Evolutionary conservation across 2,329 filamentous ascomycete genomes (phyloP).

Genomic region (Cercospora citrullina): DNA sequence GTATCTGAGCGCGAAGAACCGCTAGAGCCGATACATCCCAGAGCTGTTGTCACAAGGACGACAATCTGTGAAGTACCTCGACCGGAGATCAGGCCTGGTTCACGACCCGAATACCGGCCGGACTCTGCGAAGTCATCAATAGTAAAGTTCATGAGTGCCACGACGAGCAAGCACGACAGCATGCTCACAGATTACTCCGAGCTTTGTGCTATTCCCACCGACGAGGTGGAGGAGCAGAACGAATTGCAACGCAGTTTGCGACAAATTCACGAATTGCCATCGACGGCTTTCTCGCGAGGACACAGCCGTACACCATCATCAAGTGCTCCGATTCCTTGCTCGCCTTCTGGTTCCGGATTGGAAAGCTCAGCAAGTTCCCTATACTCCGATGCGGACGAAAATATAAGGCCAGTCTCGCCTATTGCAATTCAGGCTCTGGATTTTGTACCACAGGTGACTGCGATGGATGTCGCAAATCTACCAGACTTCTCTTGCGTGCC

Average conservation of each 20-base stretch:
- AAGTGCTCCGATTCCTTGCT: conserved; percentile 10
- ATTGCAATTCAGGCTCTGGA: background rate
- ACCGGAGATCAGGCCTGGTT: background rate
- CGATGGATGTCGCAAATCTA: conserved; percentile 7
- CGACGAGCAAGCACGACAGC: conserved; percentile 8
- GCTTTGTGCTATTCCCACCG: conserved; percentile 4
- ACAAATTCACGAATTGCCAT: conserved; percentile 11
- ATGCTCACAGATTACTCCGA: conserved; percentile 13
- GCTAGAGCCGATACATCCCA: conserved; percentile 1
- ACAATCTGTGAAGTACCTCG: background rate
- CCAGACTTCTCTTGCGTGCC: conserved; percentile 9
- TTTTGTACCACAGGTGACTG: conserved; percentile 3
- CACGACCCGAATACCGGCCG: conserved; percentile 4
- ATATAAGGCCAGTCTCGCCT: conserved; percentile 6
- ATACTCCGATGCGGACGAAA: background rate
- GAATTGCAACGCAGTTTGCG: background rate
- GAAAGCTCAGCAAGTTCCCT: background rate
- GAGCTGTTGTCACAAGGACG: background rate
- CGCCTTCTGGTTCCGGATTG: background rate
- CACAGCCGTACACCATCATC: conserved; percentile 9
- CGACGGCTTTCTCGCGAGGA: background rate
- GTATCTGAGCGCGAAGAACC: conserved; percentile 11
- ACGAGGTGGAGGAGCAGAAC: conserved; percentile 1
- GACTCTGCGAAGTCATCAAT: conserved; percentile 5
- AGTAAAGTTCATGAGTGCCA: background rate